These are phyloP conservation scores for Zarea fungicola DNA, from an alignment of 2,329 filamentous ascomycete species.

Conservation along the genomic window DNA sequence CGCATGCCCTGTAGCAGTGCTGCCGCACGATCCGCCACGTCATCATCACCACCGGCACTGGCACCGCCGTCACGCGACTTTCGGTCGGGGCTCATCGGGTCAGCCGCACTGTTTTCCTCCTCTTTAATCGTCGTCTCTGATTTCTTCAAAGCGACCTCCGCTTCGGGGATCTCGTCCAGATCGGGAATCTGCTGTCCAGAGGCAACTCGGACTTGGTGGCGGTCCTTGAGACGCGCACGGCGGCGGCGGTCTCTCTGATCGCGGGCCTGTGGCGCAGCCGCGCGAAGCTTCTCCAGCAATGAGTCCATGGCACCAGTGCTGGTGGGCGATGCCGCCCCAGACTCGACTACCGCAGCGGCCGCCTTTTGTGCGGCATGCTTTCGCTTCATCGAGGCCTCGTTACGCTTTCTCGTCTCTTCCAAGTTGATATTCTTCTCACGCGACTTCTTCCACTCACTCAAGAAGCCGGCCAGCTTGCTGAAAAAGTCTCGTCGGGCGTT, in stretches of 20 bases:
- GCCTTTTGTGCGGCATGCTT: slow-evolving; percentile 70
- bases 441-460: slow-evolving; percentile 93
- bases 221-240: slow-evolving; percentile 81
- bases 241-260: slow-evolving; percentile 86
- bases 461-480: slow-evolving; percentile 82
- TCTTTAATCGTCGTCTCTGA: slow-evolving; percentile 37
- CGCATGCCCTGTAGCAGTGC: slow-evolving; percentile 79
- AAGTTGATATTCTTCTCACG: slow-evolving; percentile 81
- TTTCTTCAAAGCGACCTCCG: slow-evolving; percentile 36
- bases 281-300: slow-evolving; percentile 87
- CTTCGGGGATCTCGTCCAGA: slow-evolving; percentile 54
- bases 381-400: slow-evolving; percentile 88
- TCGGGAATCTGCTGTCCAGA: slow-evolving; percentile 85
- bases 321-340: slow-evolving; percentile 57
- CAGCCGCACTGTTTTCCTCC: slow-evolving; percentile 32
- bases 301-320: slow-evolving; percentile 93
- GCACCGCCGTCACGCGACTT: slow-evolving; percentile 38
- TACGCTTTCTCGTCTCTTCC: slow-evolving; percentile 78
- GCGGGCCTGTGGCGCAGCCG: slow-evolving; percentile 81
- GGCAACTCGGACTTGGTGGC: slow-evolving; percentile 82
- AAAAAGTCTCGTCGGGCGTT: slow-evolving; percentile 96
- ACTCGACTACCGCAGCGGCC: slow-evolving; percentile 44
- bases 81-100: slow-evolving; percentile 44
- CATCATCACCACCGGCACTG: no score
- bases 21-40: slow-evolving; percentile 80